These are phyloP conservation scores for Hydrangea macrophylla DNA, from an alignment of 148 eudicot genomes.

Conservation along the genomic window DNA sequence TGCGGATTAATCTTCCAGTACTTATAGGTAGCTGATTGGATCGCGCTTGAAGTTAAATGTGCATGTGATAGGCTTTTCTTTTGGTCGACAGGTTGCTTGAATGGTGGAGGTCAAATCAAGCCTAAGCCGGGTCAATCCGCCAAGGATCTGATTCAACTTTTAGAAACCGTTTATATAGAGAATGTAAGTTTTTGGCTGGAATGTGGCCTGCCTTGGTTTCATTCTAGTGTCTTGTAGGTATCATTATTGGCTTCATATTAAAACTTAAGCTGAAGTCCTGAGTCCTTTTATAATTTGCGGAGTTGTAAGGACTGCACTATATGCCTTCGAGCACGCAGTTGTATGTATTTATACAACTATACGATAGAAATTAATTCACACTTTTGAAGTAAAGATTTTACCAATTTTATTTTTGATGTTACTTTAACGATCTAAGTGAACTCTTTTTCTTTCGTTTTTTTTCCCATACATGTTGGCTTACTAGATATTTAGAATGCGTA, in stretches of 20 bases:
- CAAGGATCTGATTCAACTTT: conserved; percentile 69
- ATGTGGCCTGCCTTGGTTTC: neutral
- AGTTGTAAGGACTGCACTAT: too few relatives aligned
- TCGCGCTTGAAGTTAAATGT: neutral
- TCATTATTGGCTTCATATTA: neutral
- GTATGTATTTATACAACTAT: too few relatives aligned
- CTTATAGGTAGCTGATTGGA: neutral
- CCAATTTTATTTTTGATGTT: too few relatives aligned
- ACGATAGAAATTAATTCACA: too few relatives aligned
- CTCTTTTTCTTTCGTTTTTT: too few relatives aligned
- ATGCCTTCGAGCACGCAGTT: too few relatives aligned
- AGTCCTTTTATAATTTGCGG: too few relatives aligned
- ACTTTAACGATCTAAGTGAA: too few relatives aligned
- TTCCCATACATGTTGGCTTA: too few relatives aligned
- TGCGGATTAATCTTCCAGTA: neutral
- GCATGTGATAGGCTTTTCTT: neutral
- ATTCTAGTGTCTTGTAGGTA: neutral
- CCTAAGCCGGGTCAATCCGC: conserved; percentile 75
- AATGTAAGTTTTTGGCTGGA: conserved; percentile 47
- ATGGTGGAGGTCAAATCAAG: conserved; percentile 98
- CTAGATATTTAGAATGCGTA: too few relatives aligned
- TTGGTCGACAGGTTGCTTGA: conserved; percentile 67
- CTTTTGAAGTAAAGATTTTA: too few relatives aligned
- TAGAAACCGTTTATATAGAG: conserved; percentile 61
- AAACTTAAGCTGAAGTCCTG: neutral